A percentile compares a stretch with the other conserved stretches of the same genome.
Conservation (phyloP, 768 basidiomycete species). For the Pisolithus orientalis region DNA sequence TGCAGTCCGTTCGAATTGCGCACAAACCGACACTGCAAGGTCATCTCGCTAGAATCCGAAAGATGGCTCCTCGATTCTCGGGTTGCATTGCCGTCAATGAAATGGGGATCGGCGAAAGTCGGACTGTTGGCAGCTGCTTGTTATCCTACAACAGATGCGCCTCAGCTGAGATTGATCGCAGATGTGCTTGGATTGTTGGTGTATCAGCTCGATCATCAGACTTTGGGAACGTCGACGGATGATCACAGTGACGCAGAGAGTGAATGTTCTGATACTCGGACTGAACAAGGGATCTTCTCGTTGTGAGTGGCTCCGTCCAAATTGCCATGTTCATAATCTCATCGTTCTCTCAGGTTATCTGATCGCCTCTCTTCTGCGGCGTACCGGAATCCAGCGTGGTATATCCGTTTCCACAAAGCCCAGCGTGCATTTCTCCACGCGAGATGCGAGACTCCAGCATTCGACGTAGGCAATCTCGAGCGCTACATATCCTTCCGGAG, state of each 20-base stretch:
- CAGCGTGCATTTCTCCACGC: slow-evolving; percentile 30
- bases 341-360: slow-evolving; percentile 29
- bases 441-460: slow-evolving; percentile 22
- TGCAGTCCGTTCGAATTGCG: slow-evolving; percentile 22
- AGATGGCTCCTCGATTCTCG: slow-evolving; percentile 21
- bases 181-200: slow-evolving; percentile 44
- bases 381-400: slow-evolving; percentile 34
- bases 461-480: slow-evolving; percentile 32
- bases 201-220: slow-evolving; percentile 8
- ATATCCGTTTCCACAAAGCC: slow-evolving; percentile 33
- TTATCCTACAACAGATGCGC: slow-evolving; percentile 50
- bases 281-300: slow-evolving; percentile 7
- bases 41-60: slow-evolving; percentile 23
- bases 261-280: slow-evolving; percentile 9
- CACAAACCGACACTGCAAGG: slow-evolving; percentile 22
- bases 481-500: slow-evolving; percentile 41
- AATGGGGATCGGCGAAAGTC: slow-evolving; percentile 28
- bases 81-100: slow-evolving; percentile 13
- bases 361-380: slow-evolving; percentile 31
- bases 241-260: slow-evolving; percentile 23
- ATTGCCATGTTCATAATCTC: slow-evolving; percentile 7
- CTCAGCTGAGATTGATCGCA: slow-evolving; percentile 47
- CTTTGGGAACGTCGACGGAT: slow-evolving; percentile 6
- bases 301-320: slow-evolving; percentile 14
- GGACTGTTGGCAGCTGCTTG: slow-evolving; percentile 55